Base-by-base conservation (phyloP, 2,329 filamentous ascomycete genomes). In the Aureobasidium leucospermi region DNA sequence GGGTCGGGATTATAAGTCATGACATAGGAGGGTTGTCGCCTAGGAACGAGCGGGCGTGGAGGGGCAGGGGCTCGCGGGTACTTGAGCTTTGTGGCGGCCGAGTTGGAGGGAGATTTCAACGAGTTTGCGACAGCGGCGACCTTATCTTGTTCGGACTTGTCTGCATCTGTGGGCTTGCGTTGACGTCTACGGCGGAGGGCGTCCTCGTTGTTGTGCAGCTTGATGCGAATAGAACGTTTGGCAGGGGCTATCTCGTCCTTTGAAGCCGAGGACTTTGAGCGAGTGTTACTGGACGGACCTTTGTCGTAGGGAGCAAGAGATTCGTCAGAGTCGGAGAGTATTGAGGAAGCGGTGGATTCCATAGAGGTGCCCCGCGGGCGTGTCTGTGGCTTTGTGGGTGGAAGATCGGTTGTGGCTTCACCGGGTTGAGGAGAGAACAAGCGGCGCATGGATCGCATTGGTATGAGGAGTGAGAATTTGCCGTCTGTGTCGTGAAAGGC, bases 41-140 rank as follows among this genome's bases (percentile, higher is more conserved):
- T 85, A 31, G 94, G 94, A 59, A 99, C 89, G 53, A 99, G 79
- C 4, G 94, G 94, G 62, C 93, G 84, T 47, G 94, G 94, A 49
- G 94, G 92, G 41, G 89, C 87, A 19, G 92, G 93, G 29, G 89
- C 88, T 70, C 90, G 90, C 56, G 94, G 93, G 71, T 97, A 99
- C 74, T 87, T 91, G 67, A 96, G 78, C 65, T 78, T 68, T 31
- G 69, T 67, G 13, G 85, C 83, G 29, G 85, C 82, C 56, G 91
- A 88, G 31, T 92, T 96, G 3, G 90, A 95, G 3, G 94, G 94
- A 13, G 94, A 97, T 73, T 99, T 99, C 63, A 99, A 80, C 61
- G 90, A 89, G 52, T 90, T 87, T 45, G 84, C 78, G 6, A 90
- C 75, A 51, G 72, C 71, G 59, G 76, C 74, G 16, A 76, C 67